Evolutionary conservation across 2,329 filamentous ascomycete species (phyloP), one percentile per base, ranked within the genome.

Genomic region (Botrytis squamosa): DNA sequence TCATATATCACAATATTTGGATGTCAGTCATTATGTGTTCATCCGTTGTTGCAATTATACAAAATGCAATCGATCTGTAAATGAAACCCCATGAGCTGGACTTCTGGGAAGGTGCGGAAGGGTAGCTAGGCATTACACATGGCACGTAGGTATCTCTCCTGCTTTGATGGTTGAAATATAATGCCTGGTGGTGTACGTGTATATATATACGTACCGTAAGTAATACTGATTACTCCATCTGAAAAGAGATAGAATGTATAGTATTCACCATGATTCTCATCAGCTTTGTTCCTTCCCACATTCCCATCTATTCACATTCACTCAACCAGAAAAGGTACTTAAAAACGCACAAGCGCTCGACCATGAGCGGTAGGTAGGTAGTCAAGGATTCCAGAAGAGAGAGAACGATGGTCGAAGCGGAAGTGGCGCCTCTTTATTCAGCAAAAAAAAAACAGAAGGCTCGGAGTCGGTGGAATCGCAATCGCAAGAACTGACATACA

Each of bases 121-220:
- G 22, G 33, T 33, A 33, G 3, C 33, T 33, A 33, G 4, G 1
- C 1, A 5, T 49, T 10, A 10, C 22, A 49, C 10, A 49, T 4
- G 5, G 4, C 1, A 25, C 9, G 4, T 22, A 1, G 0, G 9
- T 25, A 0, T 49, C 9, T 0, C 9, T 2, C 5, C 4, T 12
- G 25, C 49, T 25, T 14, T 14, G 49, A 25, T 14, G 4, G 10
- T n/a, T n/a, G 25, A 14, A n/a, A n/a, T 3, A 14, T n/a, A 6
- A 7, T 52, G 0, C 14, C 25, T 52, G 25, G 2, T n/a, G 25
- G 12, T 52, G 1, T 0, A 52, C 25, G 1, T 25, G 1, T 25
- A 12, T 5, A 49, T 49, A 25, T 49, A 25, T 49, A 25, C 1
- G 9, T 10, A 25, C 20, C 4, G 9, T 5, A 25, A 25, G 6